Conservation (phyloP, 23 red algal species). For the Gracilariopsis chorda region DNA sequence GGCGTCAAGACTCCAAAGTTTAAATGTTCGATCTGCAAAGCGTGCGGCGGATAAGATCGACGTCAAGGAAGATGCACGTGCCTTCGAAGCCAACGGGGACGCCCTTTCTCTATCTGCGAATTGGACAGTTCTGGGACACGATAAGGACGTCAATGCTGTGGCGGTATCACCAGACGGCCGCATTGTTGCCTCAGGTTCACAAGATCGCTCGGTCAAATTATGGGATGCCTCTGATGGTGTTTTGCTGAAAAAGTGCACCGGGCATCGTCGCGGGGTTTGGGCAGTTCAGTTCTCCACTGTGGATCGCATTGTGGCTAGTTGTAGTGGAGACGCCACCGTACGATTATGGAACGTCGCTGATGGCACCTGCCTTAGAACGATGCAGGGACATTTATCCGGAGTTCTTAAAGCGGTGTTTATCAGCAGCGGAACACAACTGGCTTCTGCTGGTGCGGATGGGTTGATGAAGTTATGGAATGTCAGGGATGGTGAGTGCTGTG, state of each 20-base stretch:
- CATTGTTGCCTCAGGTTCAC: constrained; percentile 64
- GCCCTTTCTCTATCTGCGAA: constrained; percentile 20
- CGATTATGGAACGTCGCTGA: constrained; percentile 67
- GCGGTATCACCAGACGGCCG: constrained; percentile 71
- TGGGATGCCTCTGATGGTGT: constrained; percentile 55
- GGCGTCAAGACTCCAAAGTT: not conserved
- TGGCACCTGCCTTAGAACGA: constrained; percentile 59
- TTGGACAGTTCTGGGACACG: constrained; percentile 83
- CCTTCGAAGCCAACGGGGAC: not conserved
- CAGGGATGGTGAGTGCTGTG: constrained; percentile 42
- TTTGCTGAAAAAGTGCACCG: constrained; percentile 38
- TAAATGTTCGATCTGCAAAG: not conserved
- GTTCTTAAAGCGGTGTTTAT: constrained; percentile 57
- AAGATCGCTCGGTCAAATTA: constrained; percentile 78
- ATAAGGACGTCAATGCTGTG: constrained; percentile 89
- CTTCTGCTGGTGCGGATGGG: constrained; percentile 67
- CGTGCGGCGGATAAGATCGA: not conserved
- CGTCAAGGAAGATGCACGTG: not conserved
- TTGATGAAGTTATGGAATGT: constrained; percentile 75
- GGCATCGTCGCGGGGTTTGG: constrained; percentile 81
- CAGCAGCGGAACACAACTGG: constrained; percentile 66
- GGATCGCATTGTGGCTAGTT: constrained; percentile 70
- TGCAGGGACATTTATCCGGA: constrained; percentile 61
- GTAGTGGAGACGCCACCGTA: constrained; percentile 67
- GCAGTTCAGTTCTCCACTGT: constrained; percentile 75